phyloP scores from a whole-genome alignment of 768 basidiomycete genomes.

The Hericium rajendrae region DNA sequence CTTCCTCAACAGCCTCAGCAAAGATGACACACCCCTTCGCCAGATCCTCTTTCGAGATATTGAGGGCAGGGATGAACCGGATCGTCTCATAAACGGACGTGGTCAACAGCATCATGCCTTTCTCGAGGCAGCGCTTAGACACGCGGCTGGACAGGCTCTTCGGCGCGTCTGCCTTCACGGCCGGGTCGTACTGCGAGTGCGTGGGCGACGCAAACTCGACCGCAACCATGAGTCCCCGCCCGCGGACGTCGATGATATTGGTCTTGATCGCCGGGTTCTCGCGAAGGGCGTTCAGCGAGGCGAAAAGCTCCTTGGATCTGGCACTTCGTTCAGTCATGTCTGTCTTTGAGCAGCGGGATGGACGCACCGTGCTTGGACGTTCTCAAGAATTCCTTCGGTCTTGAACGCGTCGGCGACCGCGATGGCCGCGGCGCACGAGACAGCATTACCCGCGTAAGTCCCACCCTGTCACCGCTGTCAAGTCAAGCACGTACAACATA shows the following conservation, averaged over 20 bases:
- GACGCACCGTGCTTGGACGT: slow-evolving; percentile 60
- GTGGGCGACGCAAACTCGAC: slow-evolving; percentile 65
- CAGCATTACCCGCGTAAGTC: slow-evolving; percentile 88
- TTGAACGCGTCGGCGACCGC: slow-evolving; percentile 71
- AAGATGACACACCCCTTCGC: slow-evolving; percentile 59
- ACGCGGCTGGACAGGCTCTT: slow-evolving; percentile 59
- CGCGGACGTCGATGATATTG: slow-evolving; percentile 79
- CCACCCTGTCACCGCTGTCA: slow-evolving; percentile 44
- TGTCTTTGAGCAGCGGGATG: neutral
- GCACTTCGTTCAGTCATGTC: neutral
- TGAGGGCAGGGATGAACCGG: slow-evolving; percentile 89
- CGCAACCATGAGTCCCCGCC: slow-evolving; percentile 82
- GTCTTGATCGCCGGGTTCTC: slow-evolving; percentile 40
- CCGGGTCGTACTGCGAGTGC: slow-evolving; percentile 43
- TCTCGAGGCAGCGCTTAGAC: slow-evolving; percentile 72
- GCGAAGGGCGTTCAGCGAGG: slow-evolving; percentile 46
- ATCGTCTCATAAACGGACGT: slow-evolving; percentile 84
- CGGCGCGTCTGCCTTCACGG: slow-evolving; percentile 27
- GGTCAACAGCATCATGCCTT: slow-evolving; percentile 80
- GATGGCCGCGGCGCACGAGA: slow-evolving; percentile 83
- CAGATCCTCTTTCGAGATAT: slow-evolving; percentile 69
- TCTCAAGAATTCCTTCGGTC: slow-evolving; percentile 74
- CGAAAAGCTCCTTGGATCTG: slow-evolving; percentile 68
- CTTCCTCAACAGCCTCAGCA: slow-evolving; percentile 59
- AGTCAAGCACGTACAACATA: neutral